These are phyloP conservation scores for Dillenia turbinata DNA, from an alignment of 164 flowering plant genomes.

Conservation along the genomic window DNA sequence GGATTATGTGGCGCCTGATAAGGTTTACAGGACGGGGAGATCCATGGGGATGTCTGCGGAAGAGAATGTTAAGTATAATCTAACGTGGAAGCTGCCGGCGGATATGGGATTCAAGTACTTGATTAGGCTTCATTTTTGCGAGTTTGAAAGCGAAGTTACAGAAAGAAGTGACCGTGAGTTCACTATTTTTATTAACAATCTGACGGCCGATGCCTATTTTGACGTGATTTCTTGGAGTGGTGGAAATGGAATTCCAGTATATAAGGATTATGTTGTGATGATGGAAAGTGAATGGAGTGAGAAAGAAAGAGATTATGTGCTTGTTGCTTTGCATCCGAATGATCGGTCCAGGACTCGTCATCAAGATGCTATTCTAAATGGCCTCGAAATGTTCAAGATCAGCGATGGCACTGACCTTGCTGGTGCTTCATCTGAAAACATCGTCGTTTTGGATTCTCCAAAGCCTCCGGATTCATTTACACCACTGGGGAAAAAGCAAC, in stretches of 20 bases:
- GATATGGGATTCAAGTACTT: conserved; percentile 16
- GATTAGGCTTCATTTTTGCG: conserved; percentile 22
- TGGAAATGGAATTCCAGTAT: neutral
- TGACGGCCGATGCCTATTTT: conserved; percentile 2
- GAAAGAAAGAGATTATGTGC: conserved; percentile 1
- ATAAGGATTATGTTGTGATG: conserved; percentile 4
- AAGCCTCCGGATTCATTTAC: no score
- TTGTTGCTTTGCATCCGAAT: conserved; percentile 6
- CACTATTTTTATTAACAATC: neutral
- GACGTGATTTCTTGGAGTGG: conserved; percentile 12
- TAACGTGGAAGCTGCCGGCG: conserved; percentile 16
- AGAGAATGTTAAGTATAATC: neutral
- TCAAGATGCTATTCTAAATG: conserved; percentile 12
- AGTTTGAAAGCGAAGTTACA: neutral
- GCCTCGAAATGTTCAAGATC: conserved; percentile 18
- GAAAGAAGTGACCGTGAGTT: conserved; percentile 1
- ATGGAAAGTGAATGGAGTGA: neutral
- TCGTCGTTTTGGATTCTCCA: no score
- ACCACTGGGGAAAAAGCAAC: neutral
- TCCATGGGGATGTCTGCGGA: neutral
- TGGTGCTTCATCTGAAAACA: no score
- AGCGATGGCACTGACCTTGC: neutral
- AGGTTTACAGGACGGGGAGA: conserved; percentile 9
- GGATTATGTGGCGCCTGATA: conserved; percentile 10
- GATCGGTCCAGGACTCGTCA: neutral